These are phyloP conservation scores for Metschnikowia peoriensis DNA, from an alignment of 805 yeast genomes.

Conservation along the genomic window DNA sequence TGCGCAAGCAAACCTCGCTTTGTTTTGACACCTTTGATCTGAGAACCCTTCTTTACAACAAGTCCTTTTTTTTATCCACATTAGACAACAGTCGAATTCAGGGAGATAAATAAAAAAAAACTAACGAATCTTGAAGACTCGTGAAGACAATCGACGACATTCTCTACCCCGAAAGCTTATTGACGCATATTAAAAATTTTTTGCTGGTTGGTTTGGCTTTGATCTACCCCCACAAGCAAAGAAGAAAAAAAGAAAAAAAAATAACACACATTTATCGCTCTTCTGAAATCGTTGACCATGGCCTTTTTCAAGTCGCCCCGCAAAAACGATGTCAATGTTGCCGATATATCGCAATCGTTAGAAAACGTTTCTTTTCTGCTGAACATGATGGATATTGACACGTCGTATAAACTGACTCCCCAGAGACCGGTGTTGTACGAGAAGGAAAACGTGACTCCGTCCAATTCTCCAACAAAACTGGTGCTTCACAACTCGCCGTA, in stretches of 20 bases:
- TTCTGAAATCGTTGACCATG: constrained; percentile 4
- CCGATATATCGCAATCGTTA: constrained; percentile 41
- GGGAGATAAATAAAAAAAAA: too few species aligned
- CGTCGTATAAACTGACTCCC: constrained; percentile 34
- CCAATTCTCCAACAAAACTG: constrained; percentile 26
- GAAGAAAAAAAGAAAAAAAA: too few species aligned
- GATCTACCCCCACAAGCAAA: too few species aligned
- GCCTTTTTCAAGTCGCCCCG: constrained; percentile 19
- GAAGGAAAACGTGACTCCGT: constrained; percentile 29
- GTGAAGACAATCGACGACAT: too few species aligned
- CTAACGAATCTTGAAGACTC: too few species aligned
- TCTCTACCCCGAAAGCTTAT: too few species aligned
- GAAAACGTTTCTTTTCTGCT: constrained; percentile 39
- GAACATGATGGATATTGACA: constrained; percentile 41
- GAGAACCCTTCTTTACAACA: too few species aligned
- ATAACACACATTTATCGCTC: not conserved
- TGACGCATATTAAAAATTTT: too few species aligned
- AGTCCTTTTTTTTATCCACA: too few species aligned
- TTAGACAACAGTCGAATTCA: too few species aligned
- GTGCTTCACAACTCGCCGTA: constrained; percentile 30
- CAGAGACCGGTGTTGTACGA: constrained; percentile 8
- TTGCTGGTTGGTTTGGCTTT: too few species aligned
- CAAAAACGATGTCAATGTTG: constrained; percentile 24
- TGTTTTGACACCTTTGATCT: too few species aligned
- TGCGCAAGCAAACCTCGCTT: not conserved